A percentile compares a stretch with the other conserved stretches of the same genome.
Conservation (phyloP, 1,139 yeast genomes). For the Pneumocystis wakefieldiae region DNA sequence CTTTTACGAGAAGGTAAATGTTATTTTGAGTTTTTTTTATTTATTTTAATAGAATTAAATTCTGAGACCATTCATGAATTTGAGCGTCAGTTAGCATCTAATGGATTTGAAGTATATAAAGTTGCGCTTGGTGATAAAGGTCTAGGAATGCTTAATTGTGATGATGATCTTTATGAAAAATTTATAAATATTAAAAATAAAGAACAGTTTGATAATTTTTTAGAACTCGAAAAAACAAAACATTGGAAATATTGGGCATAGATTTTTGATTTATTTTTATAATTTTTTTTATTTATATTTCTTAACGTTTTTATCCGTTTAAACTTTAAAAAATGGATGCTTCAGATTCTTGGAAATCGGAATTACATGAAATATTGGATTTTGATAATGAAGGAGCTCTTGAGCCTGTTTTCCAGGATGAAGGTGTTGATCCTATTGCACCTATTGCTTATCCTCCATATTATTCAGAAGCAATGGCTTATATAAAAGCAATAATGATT, state of each 20-base stretch:
- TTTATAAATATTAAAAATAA: constrained; percentile 31
- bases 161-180: constrained; percentile 17
- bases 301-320: background rate
- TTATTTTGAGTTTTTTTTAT: constrained; percentile 19
- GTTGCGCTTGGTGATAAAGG: constrained; percentile 85
- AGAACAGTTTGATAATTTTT: constrained; percentile 33
- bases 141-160: constrained; percentile 38
- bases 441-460: constrained; percentile 65
- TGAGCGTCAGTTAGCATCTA: constrained; percentile 23
- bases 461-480: constrained; percentile 46
- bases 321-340: background rate
- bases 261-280: background rate
- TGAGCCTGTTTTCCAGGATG: constrained; percentile 11
- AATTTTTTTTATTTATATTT: background rate
- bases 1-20: constrained; percentile 38
- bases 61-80: constrained; percentile 27
- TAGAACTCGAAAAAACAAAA: constrained; percentile 32
- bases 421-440: constrained; percentile 39
- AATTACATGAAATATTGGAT: background rate
- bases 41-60: constrained; percentile 3
- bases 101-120: constrained; percentile 64
- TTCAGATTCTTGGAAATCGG: background rate
- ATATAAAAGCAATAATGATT: constrained; percentile 46
- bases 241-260: constrained; percentile 49
- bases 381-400: background rate